These are phyloP conservation scores for Zea luxurians DNA, from an alignment of 176 grass and related monocot genomes.

Conservation along the genomic window DNA sequence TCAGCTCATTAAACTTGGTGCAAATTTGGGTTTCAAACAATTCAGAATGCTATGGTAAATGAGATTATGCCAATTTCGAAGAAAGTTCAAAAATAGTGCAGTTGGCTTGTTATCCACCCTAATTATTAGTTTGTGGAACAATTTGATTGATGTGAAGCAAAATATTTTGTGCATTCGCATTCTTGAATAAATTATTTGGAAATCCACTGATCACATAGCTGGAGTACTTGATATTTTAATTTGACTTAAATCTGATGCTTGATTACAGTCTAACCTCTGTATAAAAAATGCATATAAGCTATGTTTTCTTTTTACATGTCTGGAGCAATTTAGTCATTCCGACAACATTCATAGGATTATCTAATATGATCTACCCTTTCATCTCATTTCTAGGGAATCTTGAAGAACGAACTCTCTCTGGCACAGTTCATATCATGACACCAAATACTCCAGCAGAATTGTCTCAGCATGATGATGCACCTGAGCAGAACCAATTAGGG, in stretches of 20 bases:
- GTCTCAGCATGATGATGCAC: conserved; percentile 45
- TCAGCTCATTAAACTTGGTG: background rate
- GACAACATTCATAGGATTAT: conserved; percentile 5
- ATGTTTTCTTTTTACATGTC: background rate
- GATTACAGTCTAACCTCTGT: background rate
- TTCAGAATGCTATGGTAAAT: background rate
- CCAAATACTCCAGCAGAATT: conserved; percentile 50
- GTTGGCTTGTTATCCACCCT: background rate
- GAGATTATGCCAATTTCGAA: background rate
- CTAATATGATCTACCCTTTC: background rate
- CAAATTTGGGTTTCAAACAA: background rate
- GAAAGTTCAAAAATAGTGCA: background rate
- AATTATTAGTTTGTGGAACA: background rate
- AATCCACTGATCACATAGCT: background rate
- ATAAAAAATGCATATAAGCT: background rate
- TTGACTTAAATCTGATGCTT: conserved; percentile 15
- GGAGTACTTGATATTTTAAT: conserved; percentile 11
- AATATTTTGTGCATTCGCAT: background rate
- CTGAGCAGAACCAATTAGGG: conserved; percentile 56
- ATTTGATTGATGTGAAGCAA: background rate
- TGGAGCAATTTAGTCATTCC: background rate
- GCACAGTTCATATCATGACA: conserved; percentile 48
- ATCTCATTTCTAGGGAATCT: conserved; percentile 48
- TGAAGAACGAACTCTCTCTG: conserved; percentile 58
- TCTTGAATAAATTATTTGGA: background rate